A percentile compares a stretch with the other conserved stretches of the same genome.
Conservation (phyloP, 2,329 filamentous ascomycete genomes). For the Penicillium brasilianum region DNA sequence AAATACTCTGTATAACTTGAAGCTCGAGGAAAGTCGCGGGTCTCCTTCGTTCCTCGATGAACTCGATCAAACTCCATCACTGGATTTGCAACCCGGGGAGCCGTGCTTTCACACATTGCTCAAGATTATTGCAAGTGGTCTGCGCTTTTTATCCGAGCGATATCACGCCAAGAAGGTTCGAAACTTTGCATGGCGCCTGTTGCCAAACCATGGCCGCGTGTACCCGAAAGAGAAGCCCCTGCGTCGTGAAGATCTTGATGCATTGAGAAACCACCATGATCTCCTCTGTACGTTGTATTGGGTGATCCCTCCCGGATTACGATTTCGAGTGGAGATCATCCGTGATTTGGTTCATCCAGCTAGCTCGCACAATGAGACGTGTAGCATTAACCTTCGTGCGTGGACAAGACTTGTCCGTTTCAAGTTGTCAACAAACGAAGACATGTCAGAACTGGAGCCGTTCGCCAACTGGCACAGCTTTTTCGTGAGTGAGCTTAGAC, state of each 20-base stretch:
- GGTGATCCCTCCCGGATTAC: conserved; percentile 57
- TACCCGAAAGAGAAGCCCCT: conserved; percentile 64
- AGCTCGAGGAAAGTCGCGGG: conserved; percentile 56
- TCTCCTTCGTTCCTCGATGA: conserved; percentile 61
- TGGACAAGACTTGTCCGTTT: conserved; percentile 64
- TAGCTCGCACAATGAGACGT: conserved; percentile 63
- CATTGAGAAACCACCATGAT: conserved; percentile 66
- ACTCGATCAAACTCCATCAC: conserved; percentile 49
- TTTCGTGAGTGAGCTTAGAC: conserved; percentile 58
- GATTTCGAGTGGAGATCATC: conserved; percentile 59
- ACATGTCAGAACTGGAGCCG: conserved; percentile 49
- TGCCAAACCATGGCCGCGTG: conserved; percentile 65
- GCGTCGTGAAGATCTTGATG: conserved; percentile 59
- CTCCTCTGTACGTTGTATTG: conserved; percentile 65
- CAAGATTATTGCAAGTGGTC: conserved; percentile 59
- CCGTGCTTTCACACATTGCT: conserved; percentile 64
- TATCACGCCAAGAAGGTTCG: conserved; percentile 61
- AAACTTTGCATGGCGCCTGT: conserved; percentile 61
- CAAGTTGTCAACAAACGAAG: conserved; percentile 60
- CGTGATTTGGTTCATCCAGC: conserved; percentile 61
- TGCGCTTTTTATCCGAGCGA: conserved; percentile 52
- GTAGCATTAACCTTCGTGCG: conserved; percentile 61
- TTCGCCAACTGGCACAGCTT: conserved; percentile 62
- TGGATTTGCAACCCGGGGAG: conserved; percentile 56
- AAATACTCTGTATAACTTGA: conserved; percentile 57